phyloP scores from a whole-genome alignment of 139 green algal species.

The Zygnema cylindricum region DNA sequence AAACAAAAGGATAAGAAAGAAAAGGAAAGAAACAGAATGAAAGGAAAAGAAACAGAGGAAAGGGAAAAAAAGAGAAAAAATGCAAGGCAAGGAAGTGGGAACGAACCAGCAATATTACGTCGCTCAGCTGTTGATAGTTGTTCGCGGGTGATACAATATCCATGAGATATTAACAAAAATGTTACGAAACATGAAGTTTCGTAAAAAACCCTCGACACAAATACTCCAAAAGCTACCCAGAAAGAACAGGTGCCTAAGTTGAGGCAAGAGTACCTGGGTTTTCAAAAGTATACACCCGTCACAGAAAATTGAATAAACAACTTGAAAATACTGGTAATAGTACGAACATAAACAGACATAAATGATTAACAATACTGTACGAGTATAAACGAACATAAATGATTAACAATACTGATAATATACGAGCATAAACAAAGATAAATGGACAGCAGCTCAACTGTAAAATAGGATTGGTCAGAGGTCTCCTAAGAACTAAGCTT shows the following conservation, averaged over 20 bases:
- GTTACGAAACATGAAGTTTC: conserved; percentile 41
- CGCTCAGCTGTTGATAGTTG: conserved; percentile 30
- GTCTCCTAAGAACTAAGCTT: too few species aligned
- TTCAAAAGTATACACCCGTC: not conserved
- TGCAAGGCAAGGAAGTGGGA: too few species aligned
- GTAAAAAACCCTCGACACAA: conserved; percentile 54
- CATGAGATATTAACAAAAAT: conserved; percentile 41
- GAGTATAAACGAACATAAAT: not conserved
- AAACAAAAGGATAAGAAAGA: too few species aligned
- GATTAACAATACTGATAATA: not conserved
- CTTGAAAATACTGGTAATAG: not conserved
- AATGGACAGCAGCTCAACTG: too few species aligned
- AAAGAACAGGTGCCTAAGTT: conserved; percentile 42
- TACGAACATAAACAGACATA: not conserved
- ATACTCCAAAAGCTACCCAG: conserved; percentile 52
- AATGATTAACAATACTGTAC: not conserved
- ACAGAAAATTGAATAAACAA: not conserved
- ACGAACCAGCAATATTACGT: conserved; percentile 46
- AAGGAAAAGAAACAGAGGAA: too few species aligned
- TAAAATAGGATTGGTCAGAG: too few species aligned
- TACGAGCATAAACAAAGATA: not conserved
- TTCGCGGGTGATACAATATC: conserved; percentile 36
- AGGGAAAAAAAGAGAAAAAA: too few species aligned
- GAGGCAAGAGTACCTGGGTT: conserved; percentile 48
- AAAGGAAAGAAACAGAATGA: too few species aligned